Conservation (phyloP, 768 basidiomycete genomes). For the Psilocybe tampanensis region DNA sequence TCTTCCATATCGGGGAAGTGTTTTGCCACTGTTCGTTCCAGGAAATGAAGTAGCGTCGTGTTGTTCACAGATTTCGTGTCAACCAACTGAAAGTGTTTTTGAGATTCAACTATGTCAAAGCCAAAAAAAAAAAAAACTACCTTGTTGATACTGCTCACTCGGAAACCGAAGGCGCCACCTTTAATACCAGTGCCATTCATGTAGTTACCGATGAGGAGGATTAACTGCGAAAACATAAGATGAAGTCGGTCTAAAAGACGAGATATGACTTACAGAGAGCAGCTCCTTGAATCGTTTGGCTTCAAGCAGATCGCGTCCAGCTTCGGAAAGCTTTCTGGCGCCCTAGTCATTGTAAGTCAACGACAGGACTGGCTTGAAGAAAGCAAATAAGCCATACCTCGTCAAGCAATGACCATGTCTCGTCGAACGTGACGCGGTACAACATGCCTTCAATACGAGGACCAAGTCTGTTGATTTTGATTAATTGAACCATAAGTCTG, state of each 20-base stretch:
- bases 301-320: constrained; percentile 75
- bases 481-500: constrained; percentile 94
- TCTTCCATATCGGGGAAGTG: constrained; percentile 87
- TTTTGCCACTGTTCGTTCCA: constrained; percentile 85
- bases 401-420: constrained; percentile 79
- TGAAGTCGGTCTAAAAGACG: not conserved
- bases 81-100: constrained; percentile 62
- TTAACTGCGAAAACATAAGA: constrained; percentile 53
- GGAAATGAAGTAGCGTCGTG: constrained; percentile 91
- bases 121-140: constrained; percentile 35
- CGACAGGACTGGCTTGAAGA: not conserved
- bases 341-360: constrained; percentile 47
- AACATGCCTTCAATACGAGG: constrained; percentile 96
- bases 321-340: constrained; percentile 78
- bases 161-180: constrained; percentile 96
- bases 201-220: constrained; percentile 95
- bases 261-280: constrained; percentile 60
- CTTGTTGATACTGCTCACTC: constrained; percentile 97
- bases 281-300: constrained; percentile 92
- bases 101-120: not conserved
- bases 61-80: constrained; percentile 97
- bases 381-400: constrained; percentile 51
- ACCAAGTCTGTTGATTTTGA: constrained; percentile 87
- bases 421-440: constrained; percentile 86
- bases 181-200: constrained; percentile 97